A percentile compares a stretch with the other conserved stretches of the same genome.
These are phyloP conservation scores for Acorus gramineus DNA, from an alignment of 106 monocot genomes.

Conservation along the genomic window DNA sequence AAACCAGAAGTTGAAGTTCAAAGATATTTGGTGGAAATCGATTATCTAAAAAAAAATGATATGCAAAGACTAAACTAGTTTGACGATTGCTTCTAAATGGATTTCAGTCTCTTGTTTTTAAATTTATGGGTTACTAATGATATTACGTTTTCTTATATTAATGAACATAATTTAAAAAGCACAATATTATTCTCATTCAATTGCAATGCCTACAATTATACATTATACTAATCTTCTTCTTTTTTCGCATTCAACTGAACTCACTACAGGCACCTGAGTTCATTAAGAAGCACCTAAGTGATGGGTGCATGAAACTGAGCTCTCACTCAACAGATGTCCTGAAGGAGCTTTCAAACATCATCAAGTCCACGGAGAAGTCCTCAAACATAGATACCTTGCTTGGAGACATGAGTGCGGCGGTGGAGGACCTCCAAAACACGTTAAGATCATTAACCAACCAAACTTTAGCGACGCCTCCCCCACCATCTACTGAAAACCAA, in stretches of 20 bases:
- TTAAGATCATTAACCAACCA: conserved; percentile 13
- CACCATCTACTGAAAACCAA: neutral
- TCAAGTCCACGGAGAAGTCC: conserved; percentile 32
- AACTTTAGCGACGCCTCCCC: neutral
- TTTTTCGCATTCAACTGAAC: no score
- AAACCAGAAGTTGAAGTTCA: no score
- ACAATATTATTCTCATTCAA: no score
- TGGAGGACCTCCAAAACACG: conserved; percentile 27
- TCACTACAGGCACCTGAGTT: conserved; percentile 13
- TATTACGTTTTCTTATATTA: neutral
- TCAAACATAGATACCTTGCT: conserved; percentile 16
- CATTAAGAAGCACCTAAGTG: conserved; percentile 25
- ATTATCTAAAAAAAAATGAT: no score
- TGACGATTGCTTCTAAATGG: no score
- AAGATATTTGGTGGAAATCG: no score
- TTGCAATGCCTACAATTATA: no score
- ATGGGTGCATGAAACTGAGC: conserved; percentile 30
- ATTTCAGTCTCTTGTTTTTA: neutral
- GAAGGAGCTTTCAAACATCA: conserved; percentile 31
- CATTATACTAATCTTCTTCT: no score
- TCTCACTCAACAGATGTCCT: conserved; percentile 25
- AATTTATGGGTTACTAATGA: neutral
- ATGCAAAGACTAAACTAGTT: no score
- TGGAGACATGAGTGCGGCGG: conserved; percentile 30
- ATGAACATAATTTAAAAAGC: no score